phyloP scores from a whole-genome alignment of 2,329 filamentous ascomycete species.

The Aureobasidium sp. region DNA sequence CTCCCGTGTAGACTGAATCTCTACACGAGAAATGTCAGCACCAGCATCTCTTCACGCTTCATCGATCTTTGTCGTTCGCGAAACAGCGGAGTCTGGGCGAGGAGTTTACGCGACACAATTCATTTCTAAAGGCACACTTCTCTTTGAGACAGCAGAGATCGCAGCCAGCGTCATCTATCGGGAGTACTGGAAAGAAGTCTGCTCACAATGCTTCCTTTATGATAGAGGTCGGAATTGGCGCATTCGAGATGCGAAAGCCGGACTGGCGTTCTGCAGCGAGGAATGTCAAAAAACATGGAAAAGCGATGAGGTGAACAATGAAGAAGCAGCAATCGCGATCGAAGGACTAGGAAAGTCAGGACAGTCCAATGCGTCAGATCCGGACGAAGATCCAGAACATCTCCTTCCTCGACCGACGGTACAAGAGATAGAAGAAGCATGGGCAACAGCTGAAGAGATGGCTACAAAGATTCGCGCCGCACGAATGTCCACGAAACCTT shows the following conservation, averaged over 20 bases:
- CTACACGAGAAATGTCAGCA: background rate
- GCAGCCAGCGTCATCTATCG: slow-evolving; percentile 36
- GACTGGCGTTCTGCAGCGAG: slow-evolving; percentile 38
- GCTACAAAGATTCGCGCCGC: slow-evolving; percentile 7
- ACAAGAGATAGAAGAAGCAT: slow-evolving; percentile 19
- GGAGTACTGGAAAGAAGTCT: slow-evolving; percentile 43
- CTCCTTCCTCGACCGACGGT: slow-evolving; percentile 3
- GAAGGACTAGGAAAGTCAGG: slow-evolving; percentile 21
- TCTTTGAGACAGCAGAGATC: slow-evolving; percentile 34
- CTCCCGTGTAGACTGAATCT: background rate
- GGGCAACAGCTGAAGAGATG: slow-evolving; percentile 7
- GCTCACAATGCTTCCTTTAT: slow-evolving; percentile 41
- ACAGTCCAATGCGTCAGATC: background rate
- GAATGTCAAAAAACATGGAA: slow-evolving; percentile 33
- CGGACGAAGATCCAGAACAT: background rate
- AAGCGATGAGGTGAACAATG: slow-evolving; percentile 18
- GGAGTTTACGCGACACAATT: slow-evolving; percentile 36
- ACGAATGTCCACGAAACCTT: background rate
- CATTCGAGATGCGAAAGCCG: slow-evolving; percentile 31
- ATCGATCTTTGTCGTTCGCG: slow-evolving; percentile 30
- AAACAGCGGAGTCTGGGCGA: slow-evolving; percentile 38
- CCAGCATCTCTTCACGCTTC: slow-evolving; percentile 17
- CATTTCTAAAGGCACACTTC: slow-evolving; percentile 30
- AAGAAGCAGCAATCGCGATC: slow-evolving; percentile 14
- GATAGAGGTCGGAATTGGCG: slow-evolving; percentile 36